Evolutionary conservation across 495 filamentous ascomycete genomes (phyloP).

Genomic region (Xylaria bambusicola): DNA sequence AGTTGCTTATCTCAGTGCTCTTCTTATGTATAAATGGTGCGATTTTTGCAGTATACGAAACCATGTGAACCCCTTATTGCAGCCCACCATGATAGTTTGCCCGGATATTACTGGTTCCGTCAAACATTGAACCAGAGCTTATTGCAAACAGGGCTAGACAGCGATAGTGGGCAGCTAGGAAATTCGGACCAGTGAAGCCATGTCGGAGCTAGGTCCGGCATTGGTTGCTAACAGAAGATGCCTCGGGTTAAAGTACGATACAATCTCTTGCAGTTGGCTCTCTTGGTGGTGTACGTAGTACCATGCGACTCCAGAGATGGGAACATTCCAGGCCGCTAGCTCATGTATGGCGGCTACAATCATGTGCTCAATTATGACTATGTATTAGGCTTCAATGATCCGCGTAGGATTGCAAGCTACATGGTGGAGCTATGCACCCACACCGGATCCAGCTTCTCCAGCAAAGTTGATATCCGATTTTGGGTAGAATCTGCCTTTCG

Average conservation of each 20-base stretch:
- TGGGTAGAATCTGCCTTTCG: conserved; percentile 14
- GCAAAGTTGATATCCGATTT: neutral
- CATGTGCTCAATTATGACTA: no score
- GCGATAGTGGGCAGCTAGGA: neutral
- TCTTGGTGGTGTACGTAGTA: neutral
- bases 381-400: neutral
- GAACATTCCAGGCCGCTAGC: neutral
- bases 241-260: no score
- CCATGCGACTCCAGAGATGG: no score
- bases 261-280: neutral
- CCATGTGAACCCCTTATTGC: neutral
- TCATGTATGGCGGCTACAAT: neutral
- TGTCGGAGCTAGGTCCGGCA: no score
- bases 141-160: no score
- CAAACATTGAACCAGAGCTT: neutral
- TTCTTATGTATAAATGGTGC: no score
- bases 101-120: neutral
- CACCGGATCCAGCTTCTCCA: conserved; percentile 4
- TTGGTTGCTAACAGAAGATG: no score
- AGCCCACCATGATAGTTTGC: neutral
- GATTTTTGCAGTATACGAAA: no score
- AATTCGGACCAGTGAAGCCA: no score
- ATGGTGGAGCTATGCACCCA: neutral
- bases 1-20: no score
- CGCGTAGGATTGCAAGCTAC: neutral